These are phyloP conservation scores for Scleromitrula shiraiana DNA, from an alignment of 2,329 filamentous ascomycete species.

Conservation along the genomic window DNA sequence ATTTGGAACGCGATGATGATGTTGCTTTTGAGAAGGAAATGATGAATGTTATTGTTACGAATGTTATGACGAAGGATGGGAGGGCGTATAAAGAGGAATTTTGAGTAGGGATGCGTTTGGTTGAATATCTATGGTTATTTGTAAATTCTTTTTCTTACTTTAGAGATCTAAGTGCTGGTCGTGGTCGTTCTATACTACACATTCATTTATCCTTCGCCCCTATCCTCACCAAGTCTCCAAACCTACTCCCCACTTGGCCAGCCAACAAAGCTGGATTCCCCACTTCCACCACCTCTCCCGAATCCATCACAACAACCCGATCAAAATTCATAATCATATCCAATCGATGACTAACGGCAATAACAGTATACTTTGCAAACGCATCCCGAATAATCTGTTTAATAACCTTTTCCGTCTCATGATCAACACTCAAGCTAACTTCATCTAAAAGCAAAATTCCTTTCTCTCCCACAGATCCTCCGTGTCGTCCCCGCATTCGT, in stretches of 20 bases:
- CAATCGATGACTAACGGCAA: constrained; percentile 31
- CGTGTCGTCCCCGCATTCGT: constrained; percentile 16
- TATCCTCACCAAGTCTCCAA: constrained; percentile 11
- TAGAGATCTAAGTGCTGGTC: not conserved
- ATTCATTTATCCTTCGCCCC: no score
- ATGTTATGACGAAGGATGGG: constrained; percentile 5
- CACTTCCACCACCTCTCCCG: constrained; percentile 23
- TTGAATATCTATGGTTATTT: not conserved
- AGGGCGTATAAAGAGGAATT: not conserved
- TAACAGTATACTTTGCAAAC: constrained; percentile 47
- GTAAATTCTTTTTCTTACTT: not conserved
- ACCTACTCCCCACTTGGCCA: constrained; percentile 9
- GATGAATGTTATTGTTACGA: not conserved
- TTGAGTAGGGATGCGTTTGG: not conserved
- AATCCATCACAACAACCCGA: constrained; percentile 40
- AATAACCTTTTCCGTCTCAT: constrained; percentile 46
- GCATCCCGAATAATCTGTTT: constrained; percentile 44
- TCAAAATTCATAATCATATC: constrained; percentile 43
- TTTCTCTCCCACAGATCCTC: constrained; percentile 15
- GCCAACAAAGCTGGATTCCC: constrained; percentile 4
- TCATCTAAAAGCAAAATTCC: constrained; percentile 32
- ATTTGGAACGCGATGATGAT: constrained; percentile 3
- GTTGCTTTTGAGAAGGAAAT: not conserved
- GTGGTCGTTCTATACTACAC: no score
- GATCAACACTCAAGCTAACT: constrained; percentile 22